A percentile compares a stretch with the other conserved stretches of the same genome.
Evolutionary conservation across 306 rosid genomes (phyloP).

Genomic region (Vicia villosa): DNA sequence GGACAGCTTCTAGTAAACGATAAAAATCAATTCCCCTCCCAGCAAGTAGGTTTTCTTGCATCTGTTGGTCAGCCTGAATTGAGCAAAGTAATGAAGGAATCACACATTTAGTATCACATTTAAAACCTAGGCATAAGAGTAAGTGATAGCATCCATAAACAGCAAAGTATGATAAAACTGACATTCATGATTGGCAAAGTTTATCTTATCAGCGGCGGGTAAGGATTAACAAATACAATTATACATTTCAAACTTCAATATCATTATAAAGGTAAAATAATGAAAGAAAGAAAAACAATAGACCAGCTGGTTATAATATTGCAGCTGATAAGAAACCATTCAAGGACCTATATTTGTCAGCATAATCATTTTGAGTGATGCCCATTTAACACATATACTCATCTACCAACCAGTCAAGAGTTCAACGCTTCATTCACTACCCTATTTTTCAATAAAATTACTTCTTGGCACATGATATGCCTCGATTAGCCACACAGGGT

Average conservation of each 20-base stretch:
- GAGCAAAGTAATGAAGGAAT: slow-evolving; percentile 13
- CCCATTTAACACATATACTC: no score
- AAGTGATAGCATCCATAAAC: no score
- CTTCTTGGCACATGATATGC: neutral
- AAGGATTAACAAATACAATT: slow-evolving; percentile 4
- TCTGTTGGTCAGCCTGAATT: slow-evolving; percentile 74
- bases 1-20: slow-evolving; percentile 71
- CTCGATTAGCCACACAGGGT: neutral
- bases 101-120: slow-evolving; percentile 10
- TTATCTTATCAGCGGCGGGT: neutral
- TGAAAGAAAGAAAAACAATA: no score
- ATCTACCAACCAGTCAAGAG: neutral
- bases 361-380: no score
- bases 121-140: neutral
- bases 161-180: neutral
- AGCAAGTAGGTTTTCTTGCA: slow-evolving; percentile 76
- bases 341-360: neutral
- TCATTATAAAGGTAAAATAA: neutral
- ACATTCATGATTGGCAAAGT: slow-evolving; percentile 12
- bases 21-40: slow-evolving; percentile 84
- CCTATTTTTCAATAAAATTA: slow-evolving; percentile 14
- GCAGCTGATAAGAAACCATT: slow-evolving; percentile 7
- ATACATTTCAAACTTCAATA: neutral
- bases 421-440: neutral
- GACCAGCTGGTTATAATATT: neutral